A percentile compares a stretch with the other conserved stretches of the same genome.
Conservation (phyloP, 768 basidiomycete species). For the Gyrodon lividus region DNA sequence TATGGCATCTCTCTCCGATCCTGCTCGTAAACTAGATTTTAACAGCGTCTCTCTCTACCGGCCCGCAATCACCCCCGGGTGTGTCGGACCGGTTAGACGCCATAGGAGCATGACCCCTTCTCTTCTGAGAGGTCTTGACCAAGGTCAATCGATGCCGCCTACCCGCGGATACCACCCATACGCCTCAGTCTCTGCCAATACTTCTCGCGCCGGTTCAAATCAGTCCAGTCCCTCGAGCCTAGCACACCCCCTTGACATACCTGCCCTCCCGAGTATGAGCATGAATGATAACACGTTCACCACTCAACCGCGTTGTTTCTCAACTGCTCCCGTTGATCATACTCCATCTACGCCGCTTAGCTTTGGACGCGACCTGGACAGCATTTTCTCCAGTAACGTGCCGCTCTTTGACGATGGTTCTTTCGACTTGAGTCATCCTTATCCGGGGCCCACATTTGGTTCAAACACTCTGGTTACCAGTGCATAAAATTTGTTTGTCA, state of each 20-base stretch:
- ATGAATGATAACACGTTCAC: constrained; percentile 11
- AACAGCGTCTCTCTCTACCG: constrained; percentile 42
- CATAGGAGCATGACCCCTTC: constrained; percentile 80
- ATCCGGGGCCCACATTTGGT: constrained; percentile 20
- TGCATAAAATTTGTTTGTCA: constrained; percentile 18
- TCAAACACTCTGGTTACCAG: constrained; percentile 22
- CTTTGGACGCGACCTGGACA: constrained; percentile 15
- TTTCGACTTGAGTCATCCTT: constrained; percentile 23
- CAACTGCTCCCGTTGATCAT: constrained; percentile 9
- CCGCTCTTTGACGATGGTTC: constrained; percentile 26
- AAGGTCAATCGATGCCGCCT: constrained; percentile 44
- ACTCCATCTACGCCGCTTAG: neutral
- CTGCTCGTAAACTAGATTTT: constrained; percentile 66
- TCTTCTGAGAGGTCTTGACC: constrained; percentile 48
- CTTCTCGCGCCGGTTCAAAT: constrained; percentile 31
- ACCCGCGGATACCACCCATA: constrained; percentile 60
- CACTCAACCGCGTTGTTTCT: constrained; percentile 23
- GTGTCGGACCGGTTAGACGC: constrained; percentile 62
- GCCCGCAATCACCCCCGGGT: constrained; percentile 26
- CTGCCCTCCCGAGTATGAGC: constrained; percentile 21
- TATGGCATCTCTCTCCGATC: constrained; percentile 49
- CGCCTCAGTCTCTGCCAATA: constrained; percentile 27
- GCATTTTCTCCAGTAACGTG: constrained; percentile 26
- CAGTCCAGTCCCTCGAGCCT: constrained; percentile 32
- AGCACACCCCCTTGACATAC: constrained; percentile 28